Evolutionary conservation across 768 basidiomycete species (phyloP).

Genomic region (Guyanaporus albipodus): DNA sequence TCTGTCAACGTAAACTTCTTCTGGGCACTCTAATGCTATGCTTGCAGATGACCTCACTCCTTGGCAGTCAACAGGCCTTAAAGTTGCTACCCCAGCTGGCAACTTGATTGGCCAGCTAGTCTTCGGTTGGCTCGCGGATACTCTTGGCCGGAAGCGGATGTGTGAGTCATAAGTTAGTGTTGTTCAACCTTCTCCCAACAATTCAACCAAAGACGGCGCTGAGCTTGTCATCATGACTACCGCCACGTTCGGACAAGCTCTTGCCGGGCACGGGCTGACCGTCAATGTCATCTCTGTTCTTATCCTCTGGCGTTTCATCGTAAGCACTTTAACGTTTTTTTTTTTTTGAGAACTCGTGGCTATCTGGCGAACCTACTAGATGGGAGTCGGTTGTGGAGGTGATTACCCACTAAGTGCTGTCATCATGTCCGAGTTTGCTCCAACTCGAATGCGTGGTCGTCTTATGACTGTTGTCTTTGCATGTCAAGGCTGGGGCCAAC

Average conservation of each 20-base stretch:
- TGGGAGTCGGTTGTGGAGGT: constrained; percentile 83
- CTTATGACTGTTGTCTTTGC: constrained; percentile 89
- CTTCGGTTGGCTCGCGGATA: constrained; percentile 76
- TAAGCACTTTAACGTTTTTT: constrained; percentile 24
- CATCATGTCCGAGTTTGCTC: constrained; percentile 87
- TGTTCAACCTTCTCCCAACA: not conserved
- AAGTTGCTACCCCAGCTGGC: constrained; percentile 72
- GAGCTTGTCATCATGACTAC: constrained; percentile 73
- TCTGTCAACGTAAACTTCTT: no score
- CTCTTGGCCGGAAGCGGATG: constrained; percentile 73
- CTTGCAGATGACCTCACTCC: constrained; percentile 32
- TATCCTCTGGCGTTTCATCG: constrained; percentile 79
- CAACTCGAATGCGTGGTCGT: constrained; percentile 70
- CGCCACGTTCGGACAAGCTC: constrained; percentile 72
- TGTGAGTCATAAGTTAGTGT: constrained; percentile 45
- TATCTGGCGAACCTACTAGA: constrained; percentile 31
- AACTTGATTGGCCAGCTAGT: constrained; percentile 68
- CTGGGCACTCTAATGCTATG: not conserved
- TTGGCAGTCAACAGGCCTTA: constrained; percentile 73
- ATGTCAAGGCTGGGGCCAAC: constrained; percentile 86
- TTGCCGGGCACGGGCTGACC: constrained; percentile 59
- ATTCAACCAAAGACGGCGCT: constrained; percentile 37
- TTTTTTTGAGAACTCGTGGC: not conserved
- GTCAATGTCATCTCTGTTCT: constrained; percentile 67
- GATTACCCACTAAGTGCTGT: constrained; percentile 82